phyloP scores from a whole-genome alignment of 1,284 basidiomycete genomes.

The Ceratobasidium sp. region DNA sequence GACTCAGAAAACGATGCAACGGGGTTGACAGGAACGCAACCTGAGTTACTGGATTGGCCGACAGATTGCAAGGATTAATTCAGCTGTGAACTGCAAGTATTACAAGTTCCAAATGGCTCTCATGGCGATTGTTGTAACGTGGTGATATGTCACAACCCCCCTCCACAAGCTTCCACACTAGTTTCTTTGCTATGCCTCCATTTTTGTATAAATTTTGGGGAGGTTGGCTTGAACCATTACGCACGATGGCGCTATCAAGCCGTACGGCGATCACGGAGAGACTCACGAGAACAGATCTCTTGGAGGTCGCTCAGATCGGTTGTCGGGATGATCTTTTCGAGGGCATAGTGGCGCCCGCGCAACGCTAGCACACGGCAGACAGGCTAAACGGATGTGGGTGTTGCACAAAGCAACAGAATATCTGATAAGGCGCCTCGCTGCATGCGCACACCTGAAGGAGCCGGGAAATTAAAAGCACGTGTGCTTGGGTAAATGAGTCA shows the following conservation, averaged over 20 bases:
- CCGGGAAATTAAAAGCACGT: constrained; percentile 6
- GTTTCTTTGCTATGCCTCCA: background rate
- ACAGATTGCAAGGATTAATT: background rate
- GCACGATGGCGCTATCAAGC: background rate
- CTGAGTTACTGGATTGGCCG: background rate
- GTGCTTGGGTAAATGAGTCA: background rate
- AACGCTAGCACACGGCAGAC: background rate
- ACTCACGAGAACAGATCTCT: background rate
- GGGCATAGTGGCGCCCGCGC: background rate
- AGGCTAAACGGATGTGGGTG: background rate
- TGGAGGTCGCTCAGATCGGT: background rate
- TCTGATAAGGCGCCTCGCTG: background rate
- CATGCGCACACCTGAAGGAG: background rate
- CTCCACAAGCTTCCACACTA: background rate
- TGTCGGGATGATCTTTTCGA: background rate
- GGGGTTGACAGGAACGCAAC: background rate
- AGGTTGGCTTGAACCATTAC: background rate
- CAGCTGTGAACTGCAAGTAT: background rate
- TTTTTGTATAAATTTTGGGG: background rate
- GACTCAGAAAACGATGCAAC: background rate
- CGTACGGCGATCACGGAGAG: background rate
- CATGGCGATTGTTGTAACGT: background rate
- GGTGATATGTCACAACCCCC: background rate
- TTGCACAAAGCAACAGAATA: constrained; percentile 8
- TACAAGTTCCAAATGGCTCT: background rate